A percentile compares a stretch with the other conserved stretches of the same genome.
Conservation (phyloP, 1,284 basidiomycete genomes). For the Moesziomyces aphidis region DNA sequence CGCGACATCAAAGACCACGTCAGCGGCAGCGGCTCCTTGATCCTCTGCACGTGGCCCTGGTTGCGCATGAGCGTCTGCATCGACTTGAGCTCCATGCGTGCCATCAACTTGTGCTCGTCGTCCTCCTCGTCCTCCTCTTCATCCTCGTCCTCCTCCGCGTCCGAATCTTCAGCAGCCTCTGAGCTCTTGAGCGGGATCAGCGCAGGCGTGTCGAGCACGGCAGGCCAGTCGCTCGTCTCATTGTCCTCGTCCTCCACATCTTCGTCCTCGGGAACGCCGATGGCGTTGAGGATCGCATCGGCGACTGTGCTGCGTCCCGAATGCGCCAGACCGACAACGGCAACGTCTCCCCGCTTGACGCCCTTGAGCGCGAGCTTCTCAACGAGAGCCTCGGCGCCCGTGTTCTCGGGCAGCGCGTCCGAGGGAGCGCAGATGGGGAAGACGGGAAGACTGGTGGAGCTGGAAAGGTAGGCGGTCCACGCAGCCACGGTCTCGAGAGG, state of each 20-base stretch:
- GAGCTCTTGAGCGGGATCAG: slow-evolving; percentile 44
- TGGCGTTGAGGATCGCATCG: slow-evolving; percentile 48
- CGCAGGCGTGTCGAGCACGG: slow-evolving; percentile 59
- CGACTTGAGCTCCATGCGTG: slow-evolving; percentile 45
- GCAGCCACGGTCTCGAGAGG: slow-evolving; percentile 56
- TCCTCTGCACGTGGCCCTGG: slow-evolving; percentile 60
- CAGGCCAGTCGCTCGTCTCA: slow-evolving; percentile 43
- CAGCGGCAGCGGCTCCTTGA: slow-evolving; percentile 61
- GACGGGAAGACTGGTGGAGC: slow-evolving; percentile 22
- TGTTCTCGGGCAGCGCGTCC: slow-evolving; percentile 30
- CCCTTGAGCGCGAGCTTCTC: slow-evolving; percentile 45
- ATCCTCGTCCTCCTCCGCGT: slow-evolving; percentile 20
- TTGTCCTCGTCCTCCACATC: slow-evolving; percentile 37
- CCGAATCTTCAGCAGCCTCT: slow-evolving; percentile 26
- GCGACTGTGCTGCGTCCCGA: slow-evolving; percentile 54
- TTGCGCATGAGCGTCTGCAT: slow-evolving; percentile 62
- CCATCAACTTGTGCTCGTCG: slow-evolving; percentile 38
- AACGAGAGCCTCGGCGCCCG: slow-evolving; percentile 44
- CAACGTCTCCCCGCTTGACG: slow-evolving; percentile 41
- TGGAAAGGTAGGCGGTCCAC: slow-evolving; percentile 49
- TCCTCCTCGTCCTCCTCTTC: slow-evolving; percentile 39
- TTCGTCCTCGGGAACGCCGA: slow-evolving; percentile 43
- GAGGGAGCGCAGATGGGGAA: slow-evolving; percentile 53
- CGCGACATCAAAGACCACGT: slow-evolving; percentile 55
- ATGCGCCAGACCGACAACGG: slow-evolving; percentile 56